Base-by-base conservation (phyloP, 2,329 filamentous ascomycete genomes). In the Scytalidium sp. region DNA sequence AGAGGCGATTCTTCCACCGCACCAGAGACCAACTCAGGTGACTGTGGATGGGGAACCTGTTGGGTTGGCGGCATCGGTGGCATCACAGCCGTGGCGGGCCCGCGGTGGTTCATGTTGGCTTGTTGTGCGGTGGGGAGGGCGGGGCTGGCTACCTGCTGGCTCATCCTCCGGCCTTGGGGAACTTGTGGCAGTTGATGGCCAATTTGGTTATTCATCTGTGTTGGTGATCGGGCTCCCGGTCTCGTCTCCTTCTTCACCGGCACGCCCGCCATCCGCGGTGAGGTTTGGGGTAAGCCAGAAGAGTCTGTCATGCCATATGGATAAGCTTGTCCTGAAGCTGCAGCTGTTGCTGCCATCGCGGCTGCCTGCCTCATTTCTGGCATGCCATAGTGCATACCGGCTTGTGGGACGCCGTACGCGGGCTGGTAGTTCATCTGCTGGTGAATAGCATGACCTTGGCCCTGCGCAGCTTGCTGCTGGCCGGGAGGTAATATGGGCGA, bases 321-420 rank as follows among this genome's bases (percentile, higher is more conserved):
- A 55, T 75, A 73, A 17, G 64, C 65, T 53, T 90, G 87, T 39
- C 93, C 92, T 5, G 91, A 92, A 10, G 93, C 93, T 1, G 93
- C 92, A 17, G 93, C 93, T 1, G 92, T 96, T 19, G 88, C 83
- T 41, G 88, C 92, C 89, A 96, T 94, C 51, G 92, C 92, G 45
- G 93, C 92, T 13, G 91, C 91, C 4, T 62, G 56, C 22, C 59
- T 60, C 43, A 91, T 90, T 19, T 87, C 82, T 27, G 87, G 86
- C 70, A 93, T 90, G 50, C 80, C 85, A 73, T 96, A 96, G 47
- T 88, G 85, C 83, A 96, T 90, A 62, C 79, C 79, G 60, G 84
- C 78, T 56, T 85, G 81, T 54, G 87, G 77, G 50, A 92, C 87
- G 51, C 83, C 85, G 66, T 91, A 93, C 56, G 83, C 78, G 67